phyloP scores from a whole-genome alignment of 306 rosid species.

The Quercus robur region DNA sequence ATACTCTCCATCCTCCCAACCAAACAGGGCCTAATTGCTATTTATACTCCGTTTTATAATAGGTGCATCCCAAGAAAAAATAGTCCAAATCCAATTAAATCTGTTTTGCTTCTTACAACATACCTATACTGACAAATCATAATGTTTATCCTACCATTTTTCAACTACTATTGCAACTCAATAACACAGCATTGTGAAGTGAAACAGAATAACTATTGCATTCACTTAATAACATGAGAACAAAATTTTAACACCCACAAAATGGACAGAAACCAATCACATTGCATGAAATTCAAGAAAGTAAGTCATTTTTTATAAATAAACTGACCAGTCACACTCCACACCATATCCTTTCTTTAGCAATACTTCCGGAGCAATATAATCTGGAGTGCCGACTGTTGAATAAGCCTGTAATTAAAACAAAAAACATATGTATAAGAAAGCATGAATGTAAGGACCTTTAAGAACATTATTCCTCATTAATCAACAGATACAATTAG shows the following conservation, averaged over 20 bases:
- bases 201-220: slow-evolving; percentile 12
- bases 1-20: no score
- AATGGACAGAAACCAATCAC: slow-evolving; percentile 11
- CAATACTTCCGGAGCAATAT: slow-evolving; percentile 89
- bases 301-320: background rate
- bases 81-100: background rate
- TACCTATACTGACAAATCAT: background rate
- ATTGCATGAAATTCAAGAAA: slow-evolving; percentile 2
- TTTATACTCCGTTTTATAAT: background rate
- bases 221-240: slow-evolving; percentile 14
- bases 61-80: background rate
- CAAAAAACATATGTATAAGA: slow-evolving; percentile 19
- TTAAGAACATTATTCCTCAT: background rate
- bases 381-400: slow-evolving; percentile 92
- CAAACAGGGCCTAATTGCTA: background rate
- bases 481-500: slow-evolving; percentile 10
- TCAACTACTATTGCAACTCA: background rate
- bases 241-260: background rate
- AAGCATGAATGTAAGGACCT: slow-evolving; percentile 11
- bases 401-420: slow-evolving; percentile 73
- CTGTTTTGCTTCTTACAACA: background rate
- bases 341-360: slow-evolving; percentile 83
- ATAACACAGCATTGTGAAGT: slow-evolving; percentile 1
- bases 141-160: background rate
- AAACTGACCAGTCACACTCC: slow-evolving; percentile 86